Conservation (phyloP, 2,329 filamentous ascomycete genomes). For the Zasmidium cellare region DNA sequence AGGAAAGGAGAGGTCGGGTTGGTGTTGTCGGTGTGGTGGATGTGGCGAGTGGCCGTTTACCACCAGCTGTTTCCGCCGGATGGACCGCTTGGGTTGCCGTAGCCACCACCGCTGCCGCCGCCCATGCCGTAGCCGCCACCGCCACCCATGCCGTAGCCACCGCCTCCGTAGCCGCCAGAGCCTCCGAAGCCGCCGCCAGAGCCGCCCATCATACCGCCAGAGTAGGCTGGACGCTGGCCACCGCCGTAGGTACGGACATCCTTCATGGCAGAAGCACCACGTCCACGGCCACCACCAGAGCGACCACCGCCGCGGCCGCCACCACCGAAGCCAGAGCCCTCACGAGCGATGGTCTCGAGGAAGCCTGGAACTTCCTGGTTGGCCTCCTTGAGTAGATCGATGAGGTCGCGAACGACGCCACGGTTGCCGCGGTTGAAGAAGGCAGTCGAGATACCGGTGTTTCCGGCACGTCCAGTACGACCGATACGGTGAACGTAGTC, state of each 20-base stretch:
- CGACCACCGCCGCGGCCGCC: slow-evolving; percentile 62
- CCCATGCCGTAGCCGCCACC: slow-evolving; percentile 7
- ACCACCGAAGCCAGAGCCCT: slow-evolving; percentile 79
- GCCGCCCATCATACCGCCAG: slow-evolving; percentile 57
- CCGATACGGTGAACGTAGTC: slow-evolving; percentile 99
- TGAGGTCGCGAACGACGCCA: slow-evolving; percentile 91
- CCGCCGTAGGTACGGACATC: slow-evolving; percentile 71
- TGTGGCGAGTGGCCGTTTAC: slow-evolving; percentile 11
- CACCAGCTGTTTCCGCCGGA: slow-evolving; percentile 28
- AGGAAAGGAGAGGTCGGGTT: slow-evolving; percentile 5
- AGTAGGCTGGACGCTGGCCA: slow-evolving; percentile 58
- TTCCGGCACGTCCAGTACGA: slow-evolving; percentile 99
- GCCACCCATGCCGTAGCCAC: slow-evolving; percentile 4
- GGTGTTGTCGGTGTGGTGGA: slow-evolving; percentile 10
- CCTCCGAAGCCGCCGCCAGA: slow-evolving; percentile 55
- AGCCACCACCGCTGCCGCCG: slow-evolving; percentile 18
- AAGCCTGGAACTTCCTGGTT: slow-evolving; percentile 95
- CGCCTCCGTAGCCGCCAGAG: slow-evolving; percentile 49
- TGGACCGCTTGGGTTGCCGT: slow-evolving; percentile 24
- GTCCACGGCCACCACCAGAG: slow-evolving; percentile 70
- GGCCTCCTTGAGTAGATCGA: slow-evolving; percentile 97
- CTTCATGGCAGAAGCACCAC: slow-evolving; percentile 70
- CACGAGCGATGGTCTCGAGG: slow-evolving; percentile 95
- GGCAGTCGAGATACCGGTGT: slow-evolving; percentile 95
- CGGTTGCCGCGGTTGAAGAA: slow-evolving; percentile 99